These are phyloP conservation scores for Microascus cirrosus DNA, from an alignment of 2,329 filamentous ascomycete genomes.

Conservation along the genomic window DNA sequence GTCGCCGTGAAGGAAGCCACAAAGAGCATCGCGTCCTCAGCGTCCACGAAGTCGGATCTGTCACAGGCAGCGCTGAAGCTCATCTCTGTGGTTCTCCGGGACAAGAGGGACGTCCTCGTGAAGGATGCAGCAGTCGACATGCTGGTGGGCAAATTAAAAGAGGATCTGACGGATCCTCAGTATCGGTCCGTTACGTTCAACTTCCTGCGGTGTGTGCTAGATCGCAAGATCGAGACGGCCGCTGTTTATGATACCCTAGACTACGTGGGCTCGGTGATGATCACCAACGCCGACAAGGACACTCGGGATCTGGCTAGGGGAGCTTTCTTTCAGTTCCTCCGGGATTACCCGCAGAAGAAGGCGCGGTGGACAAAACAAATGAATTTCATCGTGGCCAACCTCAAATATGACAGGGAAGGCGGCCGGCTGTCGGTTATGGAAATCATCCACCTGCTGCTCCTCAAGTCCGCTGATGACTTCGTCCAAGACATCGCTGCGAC, in stretches of 20 bases:
- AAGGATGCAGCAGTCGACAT: slow-evolving; percentile 76
- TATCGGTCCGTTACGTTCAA: slow-evolving; percentile 90
- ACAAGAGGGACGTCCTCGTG: slow-evolving; percentile 63
- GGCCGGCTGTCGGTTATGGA: slow-evolving; percentile 91
- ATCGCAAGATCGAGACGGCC: slow-evolving; percentile 74
- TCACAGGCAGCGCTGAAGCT: slow-evolving; percentile 85
- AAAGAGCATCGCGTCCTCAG: slow-evolving; percentile 64
- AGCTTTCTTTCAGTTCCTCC: slow-evolving; percentile 86
- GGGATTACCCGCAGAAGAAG: slow-evolving; percentile 89
- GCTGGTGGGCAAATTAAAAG: slow-evolving; percentile 68
- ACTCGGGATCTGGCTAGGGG: slow-evolving; percentile 81
- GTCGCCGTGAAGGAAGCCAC: slow-evolving; percentile 80
- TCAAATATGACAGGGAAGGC: slow-evolving; percentile 81
- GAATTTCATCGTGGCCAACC: slow-evolving; percentile 77
- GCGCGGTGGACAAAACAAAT: slow-evolving; percentile 83
- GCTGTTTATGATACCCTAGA: slow-evolving; percentile 88
- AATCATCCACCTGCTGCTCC: slow-evolving; percentile 73
- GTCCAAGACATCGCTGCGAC: slow-evolving; percentile 71
- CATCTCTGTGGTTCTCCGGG: slow-evolving; percentile 72
- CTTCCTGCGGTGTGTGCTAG: slow-evolving; percentile 79
- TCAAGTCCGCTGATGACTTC: slow-evolving; percentile 71
- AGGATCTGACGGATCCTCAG: slow-evolving; percentile 85
- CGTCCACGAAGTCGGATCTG: slow-evolving; percentile 70
- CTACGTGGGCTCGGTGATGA: slow-evolving; percentile 82
- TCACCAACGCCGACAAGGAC: slow-evolving; percentile 84